phyloP scores from a whole-genome alignment of 2,329 filamentous ascomycete genomes.

The Fusarium phyllophilum region DNA sequence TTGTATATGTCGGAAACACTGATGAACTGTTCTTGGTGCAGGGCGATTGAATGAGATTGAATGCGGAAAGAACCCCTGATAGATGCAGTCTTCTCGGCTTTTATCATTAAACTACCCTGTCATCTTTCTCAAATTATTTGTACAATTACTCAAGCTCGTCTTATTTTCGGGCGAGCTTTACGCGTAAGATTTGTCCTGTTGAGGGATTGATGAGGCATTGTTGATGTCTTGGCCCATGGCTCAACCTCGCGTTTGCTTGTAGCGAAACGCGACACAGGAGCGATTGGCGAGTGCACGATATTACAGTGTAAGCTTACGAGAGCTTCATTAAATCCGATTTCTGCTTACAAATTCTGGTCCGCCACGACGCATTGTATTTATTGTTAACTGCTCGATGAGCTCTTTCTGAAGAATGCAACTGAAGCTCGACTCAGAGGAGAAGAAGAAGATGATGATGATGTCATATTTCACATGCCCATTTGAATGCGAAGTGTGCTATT shows the following conservation, averaged over 20 bases:
- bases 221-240: background rate
- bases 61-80: background rate
- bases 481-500: background rate
- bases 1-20: too few relatives aligned
- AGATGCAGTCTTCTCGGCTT: background rate
- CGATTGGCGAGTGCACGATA: background rate
- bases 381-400: too few relatives aligned
- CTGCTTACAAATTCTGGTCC: too few relatives aligned
- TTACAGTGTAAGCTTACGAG: background rate
- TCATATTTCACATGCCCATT: background rate
- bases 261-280: background rate
- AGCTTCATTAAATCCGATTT: background rate
- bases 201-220: background rate
- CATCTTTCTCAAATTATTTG: background rate
- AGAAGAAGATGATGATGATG: background rate
- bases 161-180: background rate
- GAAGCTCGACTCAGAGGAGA: background rate
- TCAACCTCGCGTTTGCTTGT: background rate
- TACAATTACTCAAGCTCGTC: background rate
- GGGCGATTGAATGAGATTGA: too few relatives aligned
- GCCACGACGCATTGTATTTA: background rate
- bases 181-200: background rate
- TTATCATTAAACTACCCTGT: background rate
- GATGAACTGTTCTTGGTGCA: fast-evolving
- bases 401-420: too few relatives aligned